Percentiles rank a stretch among this genome's conserved stretches.
phyloP scores from a whole-genome alignment of 2,329 filamentous ascomycete species.

The Alternaria gaisen region DNA sequence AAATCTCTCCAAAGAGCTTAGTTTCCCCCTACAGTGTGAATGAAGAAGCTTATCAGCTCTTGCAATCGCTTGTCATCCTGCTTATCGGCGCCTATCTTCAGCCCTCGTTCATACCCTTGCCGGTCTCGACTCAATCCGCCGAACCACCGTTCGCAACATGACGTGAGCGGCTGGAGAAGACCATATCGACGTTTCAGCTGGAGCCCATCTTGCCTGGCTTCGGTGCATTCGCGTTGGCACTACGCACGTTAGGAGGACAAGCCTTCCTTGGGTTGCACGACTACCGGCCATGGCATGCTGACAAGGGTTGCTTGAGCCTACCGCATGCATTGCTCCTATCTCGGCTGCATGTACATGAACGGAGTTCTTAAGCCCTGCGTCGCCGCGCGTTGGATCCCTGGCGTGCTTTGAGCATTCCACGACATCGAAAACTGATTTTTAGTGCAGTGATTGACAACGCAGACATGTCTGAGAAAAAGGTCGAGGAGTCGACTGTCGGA shows the following conservation, averaged over 20 bases:
- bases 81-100: constrained; percentile 21
- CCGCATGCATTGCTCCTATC: constrained; percentile 15
- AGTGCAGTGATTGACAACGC: background rate
- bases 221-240: constrained; percentile 5
- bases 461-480: constrained; percentile 31
- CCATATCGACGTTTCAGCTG: background rate
- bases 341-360: background rate
- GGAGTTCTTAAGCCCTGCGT: constrained; percentile 4
- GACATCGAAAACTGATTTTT: background rate
- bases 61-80: background rate
- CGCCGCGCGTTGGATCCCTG: background rate
- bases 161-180: constrained; percentile 2
- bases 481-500: constrained; percentile 7
- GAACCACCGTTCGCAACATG: constrained; percentile 1
- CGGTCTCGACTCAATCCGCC: background rate
- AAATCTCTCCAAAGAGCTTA: constrained; percentile 1
- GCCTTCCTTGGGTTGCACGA: constrained; percentile 12
- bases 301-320: constrained; percentile 14
- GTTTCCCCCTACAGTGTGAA: background rate
- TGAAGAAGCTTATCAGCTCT: constrained; percentile 15
- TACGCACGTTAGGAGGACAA: constrained; percentile 7
- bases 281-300: constrained; percentile 7
- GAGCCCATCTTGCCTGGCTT: background rate
- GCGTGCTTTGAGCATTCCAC: background rate
- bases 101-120: constrained; percentile 9